Percentiles rank a stretch among this genome's conserved stretches.
Evolutionary conservation across 768 basidiomycete genomes (phyloP).

Genomic region (Lactifluus volemus): DNA sequence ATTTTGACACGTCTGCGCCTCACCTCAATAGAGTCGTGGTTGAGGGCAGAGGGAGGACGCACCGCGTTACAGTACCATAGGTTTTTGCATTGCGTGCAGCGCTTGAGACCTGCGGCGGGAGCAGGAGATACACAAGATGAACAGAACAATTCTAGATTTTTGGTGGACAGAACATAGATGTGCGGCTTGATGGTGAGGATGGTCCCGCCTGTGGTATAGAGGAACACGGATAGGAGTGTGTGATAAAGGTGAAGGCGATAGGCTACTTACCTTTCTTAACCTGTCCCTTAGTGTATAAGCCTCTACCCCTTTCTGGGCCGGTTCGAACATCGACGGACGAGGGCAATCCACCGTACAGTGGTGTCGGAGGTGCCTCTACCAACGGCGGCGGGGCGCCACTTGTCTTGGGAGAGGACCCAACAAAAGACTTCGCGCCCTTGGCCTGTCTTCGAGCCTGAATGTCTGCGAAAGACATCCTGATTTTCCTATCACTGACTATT

Average conservation of each 20-base stretch:
- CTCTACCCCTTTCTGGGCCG: constrained; percentile 12
- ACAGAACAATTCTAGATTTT: constrained; percentile 54
- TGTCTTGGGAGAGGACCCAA: constrained; percentile 1
- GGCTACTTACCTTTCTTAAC: constrained; percentile 6
- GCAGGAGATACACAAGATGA: constrained; percentile 51
- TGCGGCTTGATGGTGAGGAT: constrained; percentile 53
- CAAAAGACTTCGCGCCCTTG: constrained; percentile 11
- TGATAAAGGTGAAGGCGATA: background rate
- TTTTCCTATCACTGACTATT: background rate
- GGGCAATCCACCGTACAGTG: constrained; percentile 10
- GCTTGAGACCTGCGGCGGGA: constrained; percentile 37
- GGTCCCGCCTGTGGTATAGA: constrained; percentile 40
- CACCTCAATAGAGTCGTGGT: background rate
- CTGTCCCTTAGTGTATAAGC: constrained; percentile 20
- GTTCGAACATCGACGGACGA: constrained; percentile 1
- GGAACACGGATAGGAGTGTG: background rate
- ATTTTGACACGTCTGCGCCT: constrained; percentile 53
- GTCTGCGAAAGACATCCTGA: constrained; percentile 11
- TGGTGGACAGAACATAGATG: constrained; percentile 55
- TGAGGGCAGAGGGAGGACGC: constrained; percentile 23
- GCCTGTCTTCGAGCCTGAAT: constrained; percentile 8
- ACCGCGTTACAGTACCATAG: constrained; percentile 74
- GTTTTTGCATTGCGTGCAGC: constrained; percentile 66
- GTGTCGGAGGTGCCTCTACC: background rate
- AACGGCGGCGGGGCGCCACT: background rate